Evolutionary conservation across 148 eudicot genomes (phyloP), one percentile per base, ranked within the genome.

Genomic region (Cornus kousa): DNA sequence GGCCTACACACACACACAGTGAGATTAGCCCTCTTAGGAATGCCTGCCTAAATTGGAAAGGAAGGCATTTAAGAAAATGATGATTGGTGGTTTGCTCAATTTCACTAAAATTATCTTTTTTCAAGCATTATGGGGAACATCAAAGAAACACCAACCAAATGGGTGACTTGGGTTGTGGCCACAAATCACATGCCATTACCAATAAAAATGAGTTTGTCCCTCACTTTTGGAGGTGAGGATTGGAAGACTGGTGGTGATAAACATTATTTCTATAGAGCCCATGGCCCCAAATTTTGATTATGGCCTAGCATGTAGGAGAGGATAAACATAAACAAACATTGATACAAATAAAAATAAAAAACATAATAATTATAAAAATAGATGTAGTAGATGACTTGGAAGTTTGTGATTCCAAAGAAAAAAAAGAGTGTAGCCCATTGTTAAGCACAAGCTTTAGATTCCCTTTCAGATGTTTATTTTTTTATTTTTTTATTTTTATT

Each of bases 241-340:
- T 70, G 68, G 59, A 72, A 55, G 79, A 33, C 11, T 53, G 31
- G 37, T 70, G 71, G 20, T 43, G 28, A 28, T 28, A 28, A 31
- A 7, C 31, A 22, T 22, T 70, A 7, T 67, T 20, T 62, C 7
- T n/a, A 19, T 65, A 1, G 24, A 64, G 64, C 28, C 28, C 28
- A 35, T 35, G 35, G 24, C 46, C 65, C 3, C 0, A 62, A 23
- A 40, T 13, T 9, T n/a, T 74, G 68, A 68, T 62, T 59, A 68
- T 60, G 67, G 70, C 70, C 62, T 67, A 67, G 43, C 40, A 35
- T n/a, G 53, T 78, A 78, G 69, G 68, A 74, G 37, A 55, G 53
- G 75, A 83, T 73, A 74, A 80, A 80, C 48, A 73, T 73, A 70
- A 77, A 80, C 35, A 80, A 80, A 73, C 81, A 84, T 71, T 76